Evolutionary conservation across 2,329 filamentous ascomycete genomes (phyloP).

Genomic region (Pestalotiopsis sp.): DNA sequence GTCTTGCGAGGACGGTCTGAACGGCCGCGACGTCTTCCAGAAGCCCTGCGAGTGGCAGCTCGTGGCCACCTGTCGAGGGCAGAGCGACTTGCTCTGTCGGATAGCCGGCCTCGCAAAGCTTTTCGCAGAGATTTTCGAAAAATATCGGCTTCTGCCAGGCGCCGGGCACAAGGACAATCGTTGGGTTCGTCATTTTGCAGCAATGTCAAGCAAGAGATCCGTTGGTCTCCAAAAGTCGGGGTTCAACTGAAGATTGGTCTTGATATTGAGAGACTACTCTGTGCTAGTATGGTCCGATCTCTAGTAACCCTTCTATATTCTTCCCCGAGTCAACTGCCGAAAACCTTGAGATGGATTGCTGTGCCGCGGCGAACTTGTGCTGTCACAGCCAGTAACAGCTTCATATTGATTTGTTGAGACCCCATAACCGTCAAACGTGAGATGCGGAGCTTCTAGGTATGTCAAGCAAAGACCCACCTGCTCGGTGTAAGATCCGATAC

Average conservation of each 20-base stretch:
- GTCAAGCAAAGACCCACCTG: background rate
- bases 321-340: background rate
- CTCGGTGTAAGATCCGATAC: background rate
- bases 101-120: conserved; percentile 9
- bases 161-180: conserved; percentile 14
- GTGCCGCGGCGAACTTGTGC: background rate
- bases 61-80: conserved; percentile 12
- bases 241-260: no score
- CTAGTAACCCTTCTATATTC: background rate
- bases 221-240: no score
- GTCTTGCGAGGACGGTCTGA: conserved; percentile 1
- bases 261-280: background rate
- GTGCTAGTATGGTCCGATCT: background rate
- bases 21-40: conserved; percentile 15
- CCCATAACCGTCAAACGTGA: background rate
- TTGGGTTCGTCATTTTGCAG: conserved; percentile 12
- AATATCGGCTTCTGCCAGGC: conserved; percentile 12
- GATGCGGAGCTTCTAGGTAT: background rate
- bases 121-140: background rate
- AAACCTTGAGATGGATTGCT: background rate
- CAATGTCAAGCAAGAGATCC: background rate
- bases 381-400: background rate
- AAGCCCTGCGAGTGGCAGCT: conserved; percentile 10
- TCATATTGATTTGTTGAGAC: background rate
- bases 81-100: background rate